These are phyloP conservation scores for Dichotomopilus funicola DNA, from an alignment of 2,329 filamentous ascomycete species.

Conservation along the genomic window DNA sequence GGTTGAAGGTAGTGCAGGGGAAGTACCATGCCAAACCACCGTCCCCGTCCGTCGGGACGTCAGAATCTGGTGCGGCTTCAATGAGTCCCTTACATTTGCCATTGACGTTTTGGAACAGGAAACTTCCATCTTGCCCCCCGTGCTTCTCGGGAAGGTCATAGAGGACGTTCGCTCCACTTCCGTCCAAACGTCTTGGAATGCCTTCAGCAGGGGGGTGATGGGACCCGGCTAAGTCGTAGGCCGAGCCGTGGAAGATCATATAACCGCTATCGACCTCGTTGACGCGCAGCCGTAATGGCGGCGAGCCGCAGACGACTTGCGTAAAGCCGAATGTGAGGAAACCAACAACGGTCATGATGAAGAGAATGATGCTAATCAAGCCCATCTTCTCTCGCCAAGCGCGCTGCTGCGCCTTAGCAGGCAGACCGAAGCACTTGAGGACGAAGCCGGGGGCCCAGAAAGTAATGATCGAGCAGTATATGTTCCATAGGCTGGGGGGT, in stretches of 20 bases:
- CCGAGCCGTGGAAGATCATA: conserved; percentile 94
- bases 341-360: conserved; percentile 83
- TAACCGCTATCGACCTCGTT: conserved; percentile 77
- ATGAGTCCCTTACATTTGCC: conserved; percentile 92
- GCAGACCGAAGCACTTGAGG: conserved; percentile 78
- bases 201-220: conserved; percentile 74
- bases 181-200: conserved; percentile 51
- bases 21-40: conserved; percentile 92
- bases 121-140: conserved; percentile 87
- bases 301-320: conserved; percentile 70
- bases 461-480: conserved; percentile 89
- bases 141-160: conserved; percentile 78
- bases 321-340: conserved; percentile 98
- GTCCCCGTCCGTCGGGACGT: conserved; percentile 68
- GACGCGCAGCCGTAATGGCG: conserved; percentile 65
- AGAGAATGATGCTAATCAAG: conserved; percentile 83
- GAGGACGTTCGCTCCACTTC: conserved; percentile 65
- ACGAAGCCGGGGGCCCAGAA: conserved; percentile 91
- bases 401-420: conserved; percentile 75
- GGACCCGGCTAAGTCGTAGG: conserved; percentile 75
- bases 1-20: conserved; percentile 83
- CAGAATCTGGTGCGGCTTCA: conserved; percentile 60
- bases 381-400: conserved; percentile 99
- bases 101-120: conserved; percentile 97
- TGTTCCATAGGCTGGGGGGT: conserved; percentile 86